These are phyloP conservation scores for Malania oleifera DNA, from an alignment of 164 flowering plant species.

Conservation along the genomic window DNA sequence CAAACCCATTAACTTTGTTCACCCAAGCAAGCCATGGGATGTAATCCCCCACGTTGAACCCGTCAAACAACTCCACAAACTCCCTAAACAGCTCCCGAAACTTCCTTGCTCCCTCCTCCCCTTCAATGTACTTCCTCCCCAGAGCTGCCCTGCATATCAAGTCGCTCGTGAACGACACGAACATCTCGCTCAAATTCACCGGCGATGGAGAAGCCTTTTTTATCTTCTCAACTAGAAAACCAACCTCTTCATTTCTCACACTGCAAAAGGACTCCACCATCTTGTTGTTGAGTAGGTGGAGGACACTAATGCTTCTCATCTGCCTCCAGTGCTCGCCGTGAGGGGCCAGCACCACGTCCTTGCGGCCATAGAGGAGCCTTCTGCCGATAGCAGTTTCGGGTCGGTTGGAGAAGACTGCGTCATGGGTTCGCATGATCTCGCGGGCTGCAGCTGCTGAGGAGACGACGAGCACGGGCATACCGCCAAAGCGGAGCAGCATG, in stretches of 20 bases:
- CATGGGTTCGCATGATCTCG: constrained; percentile 25
- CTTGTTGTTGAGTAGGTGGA: constrained; percentile 10
- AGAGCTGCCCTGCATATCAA: constrained; percentile 12
- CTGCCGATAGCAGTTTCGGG: constrained; percentile 1
- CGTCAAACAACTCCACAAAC: constrained; percentile 11
- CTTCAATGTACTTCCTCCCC: constrained; percentile 14
- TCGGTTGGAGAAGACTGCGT: constrained; percentile 14
- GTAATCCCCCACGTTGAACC: constrained; percentile 15
- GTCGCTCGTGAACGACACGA: not conserved
- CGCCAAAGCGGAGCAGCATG: constrained; percentile 23
- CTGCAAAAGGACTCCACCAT: constrained; percentile 1
- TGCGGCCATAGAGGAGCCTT: constrained; percentile 8
- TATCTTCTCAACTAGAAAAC: constrained; percentile 8
- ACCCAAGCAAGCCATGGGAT: constrained; percentile 25
- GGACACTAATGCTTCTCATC: constrained; percentile 8
- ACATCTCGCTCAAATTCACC: constrained; percentile 11
- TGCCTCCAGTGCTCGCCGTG: constrained; percentile 16
- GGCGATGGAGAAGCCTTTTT: not conserved
- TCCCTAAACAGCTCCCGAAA: constrained; percentile 12
- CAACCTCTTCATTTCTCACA: constrained; percentile 16
- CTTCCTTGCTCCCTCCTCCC: constrained; percentile 8
- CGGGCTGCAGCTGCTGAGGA: constrained; percentile 22
- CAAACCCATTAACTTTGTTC: constrained; percentile 17
- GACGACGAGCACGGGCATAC: constrained; percentile 17
- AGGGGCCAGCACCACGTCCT: constrained; percentile 14